These are phyloP conservation scores for Amanita rimosa DNA, from an alignment of 768 basidiomycete genomes.

Conservation along the genomic window DNA sequence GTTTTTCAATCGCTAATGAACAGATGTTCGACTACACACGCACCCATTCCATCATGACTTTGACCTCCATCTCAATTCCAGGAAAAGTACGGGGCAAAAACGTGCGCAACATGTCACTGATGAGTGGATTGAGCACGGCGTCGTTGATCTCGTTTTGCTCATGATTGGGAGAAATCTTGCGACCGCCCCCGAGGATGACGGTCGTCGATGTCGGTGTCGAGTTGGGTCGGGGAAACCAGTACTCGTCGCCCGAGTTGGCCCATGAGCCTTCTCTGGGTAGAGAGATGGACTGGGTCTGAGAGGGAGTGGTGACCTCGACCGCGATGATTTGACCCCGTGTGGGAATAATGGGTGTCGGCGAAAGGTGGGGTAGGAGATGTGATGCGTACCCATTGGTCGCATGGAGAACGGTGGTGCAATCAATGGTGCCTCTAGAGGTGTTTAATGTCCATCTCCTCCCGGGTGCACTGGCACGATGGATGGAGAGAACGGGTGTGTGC, in stretches of 20 bases:
- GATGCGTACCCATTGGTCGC: conserved; percentile 82
- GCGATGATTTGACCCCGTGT: conserved; percentile 60
- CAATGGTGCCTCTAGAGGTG: conserved; percentile 58
- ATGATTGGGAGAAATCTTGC: conserved; percentile 30
- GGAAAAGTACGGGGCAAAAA: conserved; percentile 55
- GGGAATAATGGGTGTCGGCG: conserved; percentile 49
- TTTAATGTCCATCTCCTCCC: conserved; percentile 34
- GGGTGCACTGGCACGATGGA: conserved; percentile 14
- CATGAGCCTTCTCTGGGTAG: conserved; percentile 34
- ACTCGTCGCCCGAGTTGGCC: conserved; percentile 51
- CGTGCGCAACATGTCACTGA: conserved; percentile 37
- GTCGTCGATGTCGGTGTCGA: conserved; percentile 31
- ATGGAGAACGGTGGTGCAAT: conserved; percentile 60
- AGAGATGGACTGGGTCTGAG: conserved; percentile 19
- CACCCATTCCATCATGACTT: conserved; percentile 80
- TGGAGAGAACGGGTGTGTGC: conserved; percentile 52
- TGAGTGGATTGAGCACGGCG: conserved; percentile 31
- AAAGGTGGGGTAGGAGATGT: conserved; percentile 61
- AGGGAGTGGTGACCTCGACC: conserved; percentile 17
- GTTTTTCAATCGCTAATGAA: too few relatives aligned
- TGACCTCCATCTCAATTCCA: conserved; percentile 30
- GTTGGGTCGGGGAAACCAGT: conserved; percentile 66
- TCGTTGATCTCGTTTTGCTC: conserved; percentile 53
- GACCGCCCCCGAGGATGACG: conserved; percentile 64
- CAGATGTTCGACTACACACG: conserved; percentile 15